Evolutionary conservation across 306 rosid genomes (phyloP), one percentile per base, ranked within the genome.

Genomic region (Castanopsis chinensis): DNA sequence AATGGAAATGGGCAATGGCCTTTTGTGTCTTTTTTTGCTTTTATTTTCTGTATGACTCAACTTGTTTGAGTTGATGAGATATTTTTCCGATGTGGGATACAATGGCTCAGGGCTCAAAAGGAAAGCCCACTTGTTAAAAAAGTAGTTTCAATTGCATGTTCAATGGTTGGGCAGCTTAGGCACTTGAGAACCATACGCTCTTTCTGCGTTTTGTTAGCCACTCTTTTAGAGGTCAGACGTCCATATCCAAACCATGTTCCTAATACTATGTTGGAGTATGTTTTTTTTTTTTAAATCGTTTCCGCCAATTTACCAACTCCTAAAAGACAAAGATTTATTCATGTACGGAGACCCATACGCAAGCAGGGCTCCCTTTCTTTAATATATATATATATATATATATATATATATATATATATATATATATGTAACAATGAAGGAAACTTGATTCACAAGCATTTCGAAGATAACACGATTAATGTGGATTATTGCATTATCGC

Each of bases 111-210:
- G 72, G 75, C 69, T 58, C 41, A 69, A 77, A 79, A 37, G 55
- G 74, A 63, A 1, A 21, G 74, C 53, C 49, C 55, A n/a, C 17
- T 30, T 58, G 74, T 60, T 25, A 57, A 77, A 83, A 74, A 83
- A 74, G 77, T 55, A 28, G 27, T 17, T 73, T 19, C 17, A 20
- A 52, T 19, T 52, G 23, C 76, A 73, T 54, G 76, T 63, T 64
- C 59, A 35, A 52, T 60, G 75, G 75, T 23, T 76, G 64, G 75
- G 74, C 81, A 64, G 79, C 41, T 68, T 51, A 58, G 67, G 61
- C 69, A 79, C 74, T 80, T 59, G 60, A 68, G 53, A 33, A 60
- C 86, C 86, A 78, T 57, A 12, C 57, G 76, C 21, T 17, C 33
- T 15, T 19, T 25, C 63, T 5, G 71, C 80, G 71, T 77, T 76